A percentile compares a stretch with the other conserved stretches of the same genome.
These are phyloP conservation scores for Aspergillus viridinutans DNA, from an alignment of 2,329 filamentous ascomycete species.

Conservation along the genomic window DNA sequence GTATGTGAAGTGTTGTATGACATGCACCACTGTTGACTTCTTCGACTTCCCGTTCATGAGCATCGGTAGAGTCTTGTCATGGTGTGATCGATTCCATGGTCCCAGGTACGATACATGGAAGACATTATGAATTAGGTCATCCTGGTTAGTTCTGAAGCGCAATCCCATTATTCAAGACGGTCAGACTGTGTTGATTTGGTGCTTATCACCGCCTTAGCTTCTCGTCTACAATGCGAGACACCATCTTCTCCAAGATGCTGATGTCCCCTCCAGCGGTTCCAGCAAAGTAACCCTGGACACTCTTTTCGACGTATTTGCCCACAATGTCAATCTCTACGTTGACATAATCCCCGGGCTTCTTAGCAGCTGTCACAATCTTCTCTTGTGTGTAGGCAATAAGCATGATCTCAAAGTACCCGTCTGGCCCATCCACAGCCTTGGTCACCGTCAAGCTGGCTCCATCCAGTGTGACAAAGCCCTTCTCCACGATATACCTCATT, in stretches of 20 bases:
- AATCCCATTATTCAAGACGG: background rate
- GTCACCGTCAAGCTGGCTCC: constrained; percentile 93
- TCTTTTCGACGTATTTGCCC: constrained; percentile 67
- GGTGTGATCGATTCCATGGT: no score
- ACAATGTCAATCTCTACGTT: constrained; percentile 93
- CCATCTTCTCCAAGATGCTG: constrained; percentile 65
- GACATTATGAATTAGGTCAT: no score
- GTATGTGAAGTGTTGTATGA: no score
- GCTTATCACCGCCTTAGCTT: constrained; percentile 47
- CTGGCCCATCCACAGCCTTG: constrained; percentile 69
- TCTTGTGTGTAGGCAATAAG: constrained; percentile 95
- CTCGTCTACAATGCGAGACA: constrained; percentile 70
- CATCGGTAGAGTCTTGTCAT: no score
- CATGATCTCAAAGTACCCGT: constrained; percentile 94
- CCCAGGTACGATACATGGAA: no score
- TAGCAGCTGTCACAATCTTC: constrained; percentile 75
- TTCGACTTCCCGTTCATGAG: no score
- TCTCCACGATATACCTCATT: constrained; percentile 86
- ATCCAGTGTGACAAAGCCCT: constrained; percentile 92
- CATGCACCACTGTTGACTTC: no score
- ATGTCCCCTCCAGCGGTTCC: constrained; percentile 36
- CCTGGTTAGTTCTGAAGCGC: no score
- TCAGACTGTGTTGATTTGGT: background rate
- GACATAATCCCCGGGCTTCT: constrained; percentile 73
- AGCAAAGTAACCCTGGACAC: constrained; percentile 71